Percentiles rank a stretch among this genome's conserved stretches.
These are phyloP conservation scores for Lactarius psammicola DNA, from an alignment of 768 basidiomycete genomes.

Conservation along the genomic window DNA sequence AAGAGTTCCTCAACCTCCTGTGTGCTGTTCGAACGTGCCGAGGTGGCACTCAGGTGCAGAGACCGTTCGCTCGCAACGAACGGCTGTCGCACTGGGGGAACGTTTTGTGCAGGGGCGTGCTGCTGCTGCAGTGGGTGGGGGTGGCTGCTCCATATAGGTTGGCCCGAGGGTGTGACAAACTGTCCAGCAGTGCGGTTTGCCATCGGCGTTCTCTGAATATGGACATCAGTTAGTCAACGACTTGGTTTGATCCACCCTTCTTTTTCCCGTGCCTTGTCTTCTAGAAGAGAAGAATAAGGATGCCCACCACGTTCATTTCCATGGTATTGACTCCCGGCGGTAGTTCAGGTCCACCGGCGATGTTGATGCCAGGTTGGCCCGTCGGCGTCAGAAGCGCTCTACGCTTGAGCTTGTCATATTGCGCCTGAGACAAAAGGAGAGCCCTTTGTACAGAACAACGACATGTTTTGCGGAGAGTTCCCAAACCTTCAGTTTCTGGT, in stretches of 20 bases:
- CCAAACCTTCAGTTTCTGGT: conserved; percentile 77
- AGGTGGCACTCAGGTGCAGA: conserved; percentile 42
- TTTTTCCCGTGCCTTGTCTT: not conserved
- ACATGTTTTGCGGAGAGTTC: not conserved
- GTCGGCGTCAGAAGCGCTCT: conserved; percentile 59
- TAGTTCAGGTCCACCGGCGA: conserved; percentile 12
- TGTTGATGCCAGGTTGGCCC: conserved; percentile 19
- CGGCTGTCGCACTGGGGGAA: conserved; percentile 32
- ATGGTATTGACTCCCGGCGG: conserved; percentile 4
- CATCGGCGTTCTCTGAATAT: conserved; percentile 20
- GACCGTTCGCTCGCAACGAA: conserved; percentile 45
- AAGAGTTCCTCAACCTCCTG: conserved; percentile 73
- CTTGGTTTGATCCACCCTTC: not conserved
- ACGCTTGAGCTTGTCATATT: conserved; percentile 81
- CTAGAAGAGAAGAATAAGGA: not conserved
- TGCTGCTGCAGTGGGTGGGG: conserved; percentile 2
- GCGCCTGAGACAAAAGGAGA: conserved; percentile 43
- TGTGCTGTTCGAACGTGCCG: conserved; percentile 50
- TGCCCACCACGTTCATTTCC: conserved; percentile 16
- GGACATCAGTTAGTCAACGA: not conserved
- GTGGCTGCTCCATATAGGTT: conserved; percentile 12
- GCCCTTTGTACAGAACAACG: not conserved
- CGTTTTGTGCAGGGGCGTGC: conserved; percentile 5
- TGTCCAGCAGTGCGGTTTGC: conserved; percentile 9
- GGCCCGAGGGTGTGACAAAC: conserved; percentile 8